phyloP scores from a whole-genome alignment of 371 early-diverging fungal genomes.

The Mucor sp. region DNA sequence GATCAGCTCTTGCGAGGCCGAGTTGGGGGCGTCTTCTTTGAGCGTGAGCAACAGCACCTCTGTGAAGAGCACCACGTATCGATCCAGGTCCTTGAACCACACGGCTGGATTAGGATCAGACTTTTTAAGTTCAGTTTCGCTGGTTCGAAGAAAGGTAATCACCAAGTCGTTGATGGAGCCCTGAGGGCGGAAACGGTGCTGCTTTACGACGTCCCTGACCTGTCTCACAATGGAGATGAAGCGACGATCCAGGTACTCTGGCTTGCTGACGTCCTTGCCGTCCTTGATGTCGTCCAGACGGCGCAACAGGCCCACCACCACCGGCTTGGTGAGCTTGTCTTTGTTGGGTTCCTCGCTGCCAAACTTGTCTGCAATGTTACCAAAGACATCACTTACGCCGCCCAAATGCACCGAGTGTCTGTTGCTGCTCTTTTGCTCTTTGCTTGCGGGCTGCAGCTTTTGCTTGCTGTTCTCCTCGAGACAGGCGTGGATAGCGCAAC shows the following conservation, averaged over 20 bases:
- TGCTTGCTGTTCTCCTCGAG: conserved; percentile 30
- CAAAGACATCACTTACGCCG: conserved; percentile 32
- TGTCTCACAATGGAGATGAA: conserved; percentile 26
- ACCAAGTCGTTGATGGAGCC: conserved; percentile 43
- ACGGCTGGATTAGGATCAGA: conserved; percentile 38
- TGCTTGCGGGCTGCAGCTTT: conserved; percentile 10
- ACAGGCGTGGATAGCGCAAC: conserved; percentile 44
- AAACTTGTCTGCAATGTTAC: conserved; percentile 37
- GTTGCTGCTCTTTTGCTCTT: conserved; percentile 20
- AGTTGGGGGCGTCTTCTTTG: conserved; percentile 39
- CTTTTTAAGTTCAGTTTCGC: conserved; percentile 40
- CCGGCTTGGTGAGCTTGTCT: conserved; percentile 36
- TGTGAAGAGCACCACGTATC: conserved; percentile 35
- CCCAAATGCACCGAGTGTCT: conserved; percentile 34
- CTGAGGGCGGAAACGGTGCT: conserved; percentile 35
- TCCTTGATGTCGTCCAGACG: conserved; percentile 41
- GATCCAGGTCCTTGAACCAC: conserved; percentile 37
- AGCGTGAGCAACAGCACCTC: conserved; percentile 31
- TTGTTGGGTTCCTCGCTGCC: conserved; percentile 27
- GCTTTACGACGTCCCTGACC: conserved; percentile 30
- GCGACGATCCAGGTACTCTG: conserved; percentile 33
- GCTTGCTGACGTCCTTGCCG: conserved; percentile 32
- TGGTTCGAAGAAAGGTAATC: conserved; percentile 33
- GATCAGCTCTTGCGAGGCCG: conserved; percentile 35
- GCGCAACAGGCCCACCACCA: conserved; percentile 30